Evolutionary conservation across 2,329 filamentous ascomycete species (phyloP).

Genomic region (Microcera coccophila): DNA sequence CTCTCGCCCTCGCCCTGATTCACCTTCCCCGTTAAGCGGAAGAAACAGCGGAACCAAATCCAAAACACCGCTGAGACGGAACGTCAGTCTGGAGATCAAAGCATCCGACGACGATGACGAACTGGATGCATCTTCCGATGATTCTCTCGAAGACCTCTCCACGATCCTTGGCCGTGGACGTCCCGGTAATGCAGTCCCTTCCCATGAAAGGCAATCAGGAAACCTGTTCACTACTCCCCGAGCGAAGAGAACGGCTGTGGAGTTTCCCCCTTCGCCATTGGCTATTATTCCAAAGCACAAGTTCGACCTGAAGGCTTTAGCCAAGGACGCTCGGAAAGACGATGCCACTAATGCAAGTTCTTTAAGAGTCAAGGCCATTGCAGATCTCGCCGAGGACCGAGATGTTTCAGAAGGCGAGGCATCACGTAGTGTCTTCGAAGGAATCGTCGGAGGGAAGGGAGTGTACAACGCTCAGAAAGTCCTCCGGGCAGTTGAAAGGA

Average conservation of each 20-base stretch:
- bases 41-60: constrained; percentile 25
- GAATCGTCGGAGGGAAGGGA: constrained; percentile 34
- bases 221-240: constrained; percentile 40
- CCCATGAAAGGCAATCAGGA: constrained; percentile 6
- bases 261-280: constrained; percentile 45
- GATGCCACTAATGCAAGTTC: constrained; percentile 56
- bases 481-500: constrained; percentile 49
- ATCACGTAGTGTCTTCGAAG: constrained; percentile 23
- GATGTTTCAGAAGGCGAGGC: constrained; percentile 13
- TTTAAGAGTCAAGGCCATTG: constrained; percentile 38
- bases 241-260: constrained; percentile 44
- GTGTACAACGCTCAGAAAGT: constrained; percentile 44
- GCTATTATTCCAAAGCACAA: constrained; percentile 54
- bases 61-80: constrained; percentile 36
- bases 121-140: constrained; percentile 51
- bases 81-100: constrained; percentile 56
- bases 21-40: constrained; percentile 23
- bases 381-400: constrained; percentile 16
- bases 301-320: constrained; percentile 60
- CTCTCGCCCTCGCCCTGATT: constrained; percentile 11
- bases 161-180: constrained; percentile 29
- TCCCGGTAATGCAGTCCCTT: constrained; percentile 19
- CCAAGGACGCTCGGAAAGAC: constrained; percentile 57
- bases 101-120: constrained; percentile 70
- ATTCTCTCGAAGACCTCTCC: constrained; percentile 53